Conservation (phyloP, 2,329 filamentous ascomycete species). For the Xylaria sp. region DNA sequence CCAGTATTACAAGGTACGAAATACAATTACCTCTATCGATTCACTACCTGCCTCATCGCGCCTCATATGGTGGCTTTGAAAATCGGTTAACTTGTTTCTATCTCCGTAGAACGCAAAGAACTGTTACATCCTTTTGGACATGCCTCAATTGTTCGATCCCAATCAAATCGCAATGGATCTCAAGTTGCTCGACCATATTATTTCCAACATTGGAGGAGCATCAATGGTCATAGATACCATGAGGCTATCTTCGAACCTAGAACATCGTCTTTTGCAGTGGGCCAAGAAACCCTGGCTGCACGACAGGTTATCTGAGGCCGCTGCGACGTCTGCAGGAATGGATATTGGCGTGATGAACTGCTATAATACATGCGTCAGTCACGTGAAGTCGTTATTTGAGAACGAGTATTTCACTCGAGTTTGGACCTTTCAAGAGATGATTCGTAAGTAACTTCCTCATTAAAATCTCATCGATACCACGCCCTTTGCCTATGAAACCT, state of each 20-base stretch:
- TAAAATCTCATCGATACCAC: too few species aligned
- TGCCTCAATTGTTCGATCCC: constrained; percentile 48
- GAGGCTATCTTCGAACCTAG: constrained; percentile 38
- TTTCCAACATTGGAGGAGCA: constrained; percentile 46
- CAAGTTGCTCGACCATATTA: constrained; percentile 52
- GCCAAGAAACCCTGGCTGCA: constrained; percentile 26
- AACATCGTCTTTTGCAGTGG: constrained; percentile 33
- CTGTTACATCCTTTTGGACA: constrained; percentile 49
- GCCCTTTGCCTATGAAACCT: not conserved
- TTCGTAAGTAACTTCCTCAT: constrained; percentile 27
- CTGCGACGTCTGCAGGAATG: constrained; percentile 30
- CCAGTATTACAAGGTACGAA: constrained; percentile 33
- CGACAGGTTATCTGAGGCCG: constrained; percentile 8
- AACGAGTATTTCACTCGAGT: constrained; percentile 47
- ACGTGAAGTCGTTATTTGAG: constrained; percentile 38
- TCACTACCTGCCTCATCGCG: not conserved
- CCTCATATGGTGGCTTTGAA: not conserved
- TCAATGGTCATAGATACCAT: constrained; percentile 42
- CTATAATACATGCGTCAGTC: constrained; percentile 32
- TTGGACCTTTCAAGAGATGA: constrained; percentile 50
- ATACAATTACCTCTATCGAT: not conserved
- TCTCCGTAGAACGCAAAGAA: constrained; percentile 8
- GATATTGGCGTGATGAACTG: constrained; percentile 37
- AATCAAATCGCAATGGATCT: constrained; percentile 48
- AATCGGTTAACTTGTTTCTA: not conserved